Conservation (phyloP, 345 rosid species). For the Dipteronia dyeriana region DNA sequence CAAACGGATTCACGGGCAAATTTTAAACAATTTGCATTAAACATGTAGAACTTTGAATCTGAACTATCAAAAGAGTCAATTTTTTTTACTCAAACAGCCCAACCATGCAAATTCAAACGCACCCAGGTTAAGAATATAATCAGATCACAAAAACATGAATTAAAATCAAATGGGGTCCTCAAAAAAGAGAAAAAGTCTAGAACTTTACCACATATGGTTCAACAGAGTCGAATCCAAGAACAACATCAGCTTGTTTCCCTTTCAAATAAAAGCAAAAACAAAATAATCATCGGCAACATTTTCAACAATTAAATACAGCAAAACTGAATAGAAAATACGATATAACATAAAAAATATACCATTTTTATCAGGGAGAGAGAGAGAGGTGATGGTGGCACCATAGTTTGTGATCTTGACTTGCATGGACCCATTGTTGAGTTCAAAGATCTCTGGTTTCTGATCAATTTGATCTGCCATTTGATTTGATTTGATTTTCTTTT, state of each 20-base stretch:
- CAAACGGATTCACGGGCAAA: neutral
- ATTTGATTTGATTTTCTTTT: neutral
- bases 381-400: constrained; percentile 83
- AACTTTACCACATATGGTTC: constrained; percentile 79
- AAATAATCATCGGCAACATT: constrained; percentile 15
- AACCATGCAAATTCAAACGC: neutral
- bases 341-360: constrained; percentile 36
- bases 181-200: neutral
- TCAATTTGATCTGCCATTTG: constrained; percentile 60
- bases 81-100: neutral
- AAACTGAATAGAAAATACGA: neutral
- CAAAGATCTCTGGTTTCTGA: constrained; percentile 59
- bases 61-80: neutral
- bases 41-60: neutral
- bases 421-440: constrained; percentile 82
- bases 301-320: neutral
- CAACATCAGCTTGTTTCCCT: constrained; percentile 84
- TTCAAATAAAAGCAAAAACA: neutral
- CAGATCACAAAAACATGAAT: neutral
- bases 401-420: constrained; percentile 69
- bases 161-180: constrained; percentile 12
- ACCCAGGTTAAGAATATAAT: neutral
- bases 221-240: constrained; percentile 85
- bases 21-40: neutral
- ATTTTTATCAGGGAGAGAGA: constrained; percentile 70